Evolutionary conservation across 495 filamentous ascomycete species (phyloP).

Genomic region (Penicillium bovifimosum): DNA sequence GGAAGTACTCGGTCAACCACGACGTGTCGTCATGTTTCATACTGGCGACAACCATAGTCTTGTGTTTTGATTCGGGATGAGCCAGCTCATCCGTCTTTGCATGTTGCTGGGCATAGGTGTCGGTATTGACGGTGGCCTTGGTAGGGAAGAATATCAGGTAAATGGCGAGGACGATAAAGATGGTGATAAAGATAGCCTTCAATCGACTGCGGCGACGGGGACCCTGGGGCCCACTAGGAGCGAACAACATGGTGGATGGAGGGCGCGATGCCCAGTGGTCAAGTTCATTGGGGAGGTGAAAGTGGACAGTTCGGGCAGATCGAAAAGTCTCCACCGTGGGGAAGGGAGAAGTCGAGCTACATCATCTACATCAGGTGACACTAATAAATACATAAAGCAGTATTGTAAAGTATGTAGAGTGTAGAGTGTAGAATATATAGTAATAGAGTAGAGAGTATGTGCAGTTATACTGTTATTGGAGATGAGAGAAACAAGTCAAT

Average conservation of each 20-base stretch:
- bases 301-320: not conserved
- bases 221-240: conserved; percentile 32
- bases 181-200: conserved; percentile 38
- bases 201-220: conserved; percentile 41
- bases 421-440: no score
- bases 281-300: conserved; percentile 3
- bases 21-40: conserved; percentile 48
- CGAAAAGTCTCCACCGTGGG: not conserved
- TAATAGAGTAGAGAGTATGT: no score
- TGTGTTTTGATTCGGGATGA: conserved; percentile 26
- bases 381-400: no score
- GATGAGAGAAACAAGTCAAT: no score
- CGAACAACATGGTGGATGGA: conserved; percentile 33
- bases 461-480: no score
- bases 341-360: not conserved
- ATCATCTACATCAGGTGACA: no score
- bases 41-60: conserved; percentile 52
- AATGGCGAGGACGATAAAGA: conserved; percentile 34
- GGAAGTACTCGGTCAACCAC: conserved; percentile 50
- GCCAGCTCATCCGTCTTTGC: conserved; percentile 23
- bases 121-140: conserved; percentile 10
- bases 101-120: conserved; percentile 22
- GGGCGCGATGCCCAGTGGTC: conserved; percentile 8
- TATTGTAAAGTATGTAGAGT: no score
- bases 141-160: conserved; percentile 38